A percentile compares a stretch with the other conserved stretches of the same genome.
These are phyloP conservation scores for Xerocomus spinulosus DNA, from an alignment of 768 basidiomycete species.

Conservation along the genomic window DNA sequence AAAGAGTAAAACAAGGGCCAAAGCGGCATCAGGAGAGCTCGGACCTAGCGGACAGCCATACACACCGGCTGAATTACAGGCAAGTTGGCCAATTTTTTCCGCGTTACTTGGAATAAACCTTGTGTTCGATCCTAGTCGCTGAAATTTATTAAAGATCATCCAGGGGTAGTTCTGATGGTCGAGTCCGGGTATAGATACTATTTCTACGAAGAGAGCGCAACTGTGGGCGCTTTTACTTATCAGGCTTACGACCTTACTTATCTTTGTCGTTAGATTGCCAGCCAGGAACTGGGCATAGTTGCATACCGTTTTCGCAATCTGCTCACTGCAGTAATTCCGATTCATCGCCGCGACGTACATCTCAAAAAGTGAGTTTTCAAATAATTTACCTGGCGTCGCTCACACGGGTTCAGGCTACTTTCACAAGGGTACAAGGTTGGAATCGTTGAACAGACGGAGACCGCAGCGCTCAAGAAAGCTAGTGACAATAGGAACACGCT, in stretches of 20 bases:
- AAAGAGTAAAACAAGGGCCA: conserved; percentile 35
- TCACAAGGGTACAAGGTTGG: conserved; percentile 81
- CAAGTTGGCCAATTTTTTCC: conserved; percentile 14
- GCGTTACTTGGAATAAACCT: not conserved
- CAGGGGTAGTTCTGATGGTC: conserved; percentile 67
- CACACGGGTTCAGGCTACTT: conserved; percentile 47
- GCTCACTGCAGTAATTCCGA: conserved; percentile 68
- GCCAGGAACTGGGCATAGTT: conserved; percentile 74
- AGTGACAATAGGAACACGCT: conserved; percentile 68
- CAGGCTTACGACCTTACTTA: conserved; percentile 1
- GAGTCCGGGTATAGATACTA: conserved; percentile 82
- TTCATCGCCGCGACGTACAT: conserved; percentile 62
- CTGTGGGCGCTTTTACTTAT: conserved; percentile 37
- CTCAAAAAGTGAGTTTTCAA: conserved; percentile 57
- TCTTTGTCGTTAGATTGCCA: conserved; percentile 50
- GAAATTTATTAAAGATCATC: conserved; percentile 62
- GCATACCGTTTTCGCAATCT: conserved; percentile 71
- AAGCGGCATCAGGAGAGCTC: conserved; percentile 37
- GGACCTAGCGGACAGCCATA: conserved; percentile 70
- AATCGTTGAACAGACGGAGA: conserved; percentile 77
- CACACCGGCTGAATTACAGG: conserved; percentile 76
- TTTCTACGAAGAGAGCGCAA: conserved; percentile 83
- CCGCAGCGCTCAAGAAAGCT: conserved; percentile 83
- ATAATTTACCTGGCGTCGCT: not conserved
- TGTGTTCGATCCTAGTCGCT: conserved; percentile 16